Conservation (phyloP, 2,329 filamentous ascomycete species). For the Bipolaris gigantea region DNA sequence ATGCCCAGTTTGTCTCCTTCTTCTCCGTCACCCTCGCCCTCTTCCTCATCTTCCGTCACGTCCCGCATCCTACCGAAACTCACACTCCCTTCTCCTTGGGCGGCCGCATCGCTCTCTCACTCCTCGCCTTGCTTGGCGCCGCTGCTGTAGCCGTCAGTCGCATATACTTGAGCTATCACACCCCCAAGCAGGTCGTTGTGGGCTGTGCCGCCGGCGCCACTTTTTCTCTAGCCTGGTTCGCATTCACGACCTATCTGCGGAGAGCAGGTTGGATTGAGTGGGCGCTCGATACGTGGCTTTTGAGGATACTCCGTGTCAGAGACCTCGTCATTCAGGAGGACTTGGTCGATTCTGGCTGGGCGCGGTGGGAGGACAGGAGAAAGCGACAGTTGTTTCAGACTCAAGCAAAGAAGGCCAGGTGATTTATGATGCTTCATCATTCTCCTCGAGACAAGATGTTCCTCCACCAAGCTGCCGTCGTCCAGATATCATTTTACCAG, state of each 20-base stretch:
- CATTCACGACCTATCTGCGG: slow-evolving; percentile 67
- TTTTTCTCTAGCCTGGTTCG: slow-evolving; percentile 79
- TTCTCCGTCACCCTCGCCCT: slow-evolving; percentile 83
- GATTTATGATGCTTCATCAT: slow-evolving; percentile 2
- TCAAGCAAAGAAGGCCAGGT: slow-evolving; percentile 33
- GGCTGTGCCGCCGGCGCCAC: slow-evolving; percentile 71
- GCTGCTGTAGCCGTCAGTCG: slow-evolving; percentile 72
- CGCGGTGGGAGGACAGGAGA: slow-evolving; percentile 73
- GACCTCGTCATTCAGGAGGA: slow-evolving; percentile 89
- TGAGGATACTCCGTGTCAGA: slow-evolving; percentile 70
- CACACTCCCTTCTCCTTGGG: slow-evolving; percentile 60
- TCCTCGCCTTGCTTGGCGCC: slow-evolving; percentile 46
- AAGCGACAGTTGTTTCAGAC: slow-evolving; percentile 25
- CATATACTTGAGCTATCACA: slow-evolving; percentile 93
- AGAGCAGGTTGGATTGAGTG: slow-evolving; percentile 70
- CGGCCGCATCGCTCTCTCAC: slow-evolving; percentile 61
- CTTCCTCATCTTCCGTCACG: slow-evolving; percentile 81
- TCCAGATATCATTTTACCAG: neutral
- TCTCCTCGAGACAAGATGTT: neutral
- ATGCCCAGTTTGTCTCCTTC: slow-evolving; percentile 92
- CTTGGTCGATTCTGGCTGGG: slow-evolving; percentile 88
- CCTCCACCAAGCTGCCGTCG: neutral
- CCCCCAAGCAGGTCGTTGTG: slow-evolving; percentile 80
- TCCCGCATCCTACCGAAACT: slow-evolving; percentile 50
- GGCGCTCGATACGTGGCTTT: slow-evolving; percentile 67